These are phyloP conservation scores for Setaria italica DNA, from an alignment of 202 grass and related monocot genomes.

Conservation along the genomic window DNA sequence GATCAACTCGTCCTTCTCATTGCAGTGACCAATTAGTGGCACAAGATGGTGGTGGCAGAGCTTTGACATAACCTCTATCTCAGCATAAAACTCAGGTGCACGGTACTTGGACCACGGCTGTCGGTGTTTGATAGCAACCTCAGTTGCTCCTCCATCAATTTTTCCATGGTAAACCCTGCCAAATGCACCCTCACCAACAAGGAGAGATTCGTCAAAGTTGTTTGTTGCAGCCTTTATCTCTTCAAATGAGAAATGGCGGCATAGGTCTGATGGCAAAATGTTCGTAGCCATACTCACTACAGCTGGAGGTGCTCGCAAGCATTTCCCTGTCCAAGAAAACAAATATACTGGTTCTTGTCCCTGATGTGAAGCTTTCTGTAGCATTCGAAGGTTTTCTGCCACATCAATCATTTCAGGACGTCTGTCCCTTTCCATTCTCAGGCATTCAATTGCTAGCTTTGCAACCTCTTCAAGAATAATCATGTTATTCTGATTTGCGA, in stretches of 20 bases:
- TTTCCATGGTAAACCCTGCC: no score
- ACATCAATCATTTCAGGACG: conserved; percentile 13
- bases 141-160: no score
- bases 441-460: conserved; percentile 8
- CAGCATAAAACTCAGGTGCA: no score
- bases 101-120: no score
- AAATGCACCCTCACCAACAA: no score
- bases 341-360: background rate
- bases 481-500: background rate
- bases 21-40: conserved; percentile 55
- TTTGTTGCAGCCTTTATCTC: conserved; percentile 44
- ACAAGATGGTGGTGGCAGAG: conserved; percentile 46
- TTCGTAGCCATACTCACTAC: no score
- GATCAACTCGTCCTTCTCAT: conserved; percentile 48
- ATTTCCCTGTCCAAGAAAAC: background rate
- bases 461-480: background rate
- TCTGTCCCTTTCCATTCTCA: background rate
- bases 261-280: background rate
- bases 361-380: background rate
- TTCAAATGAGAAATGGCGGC: conserved; percentile 40
- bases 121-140: no score
- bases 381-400: background rate
- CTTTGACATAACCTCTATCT: background rate
- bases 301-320: background rate
- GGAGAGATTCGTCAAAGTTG: background rate